Evolutionary conservation across 1,284 basidiomycete genomes (phyloP), one percentile per base, ranked within the genome.

Genomic region (Leccinum olivaceoglutinosum): DNA sequence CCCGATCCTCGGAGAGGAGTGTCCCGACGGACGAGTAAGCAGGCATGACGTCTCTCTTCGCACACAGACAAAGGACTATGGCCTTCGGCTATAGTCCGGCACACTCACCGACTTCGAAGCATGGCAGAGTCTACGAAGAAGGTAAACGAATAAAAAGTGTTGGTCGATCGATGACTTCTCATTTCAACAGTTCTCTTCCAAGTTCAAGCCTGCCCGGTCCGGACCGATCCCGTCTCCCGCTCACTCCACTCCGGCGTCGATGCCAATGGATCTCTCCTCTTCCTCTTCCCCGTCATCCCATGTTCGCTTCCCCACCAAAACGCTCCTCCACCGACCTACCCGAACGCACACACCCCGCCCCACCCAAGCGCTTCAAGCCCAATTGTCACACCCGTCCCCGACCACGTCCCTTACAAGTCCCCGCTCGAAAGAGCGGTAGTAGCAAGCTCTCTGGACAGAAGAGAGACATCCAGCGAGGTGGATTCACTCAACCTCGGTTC

Each of bases 321-420:
- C 78, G 84, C 29, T 69, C 77, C 34, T 80, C 81, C 4, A 77
- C 80, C 0, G 81, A 81, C 64, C 64, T 75, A 2, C 68, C 73
- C 1, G 69, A 79, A 29, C 61, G 69, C 4, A 21, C 21, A 21
- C 21, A 21, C 21, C 21, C 21, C 21, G 72, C 76, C 1, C 63
- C 68, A 6, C 21, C 21, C 21, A 85, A 85, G 67, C 77, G 82
- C 16, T 72, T 75, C 38, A 84, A 80, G 62, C 74, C 71, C 25
- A 68, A 72, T 25, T 25, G 21, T 60, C 8, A 63, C 63, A 5
- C 66, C 68, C 2, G 71, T 76, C 58, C 80, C 80, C 66, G 82
- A 83, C 68, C 80, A 80, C 60, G 18, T 71, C 32, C n/a, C 10
- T 18, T 10, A 46, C 44, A 46, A 46, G 46, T 66, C 66, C 49